Evolutionary conservation across 352 stramenopile genomes (phyloP), one percentile per base, ranked within the genome.

Genomic region (Plasmopara viticola): DNA sequence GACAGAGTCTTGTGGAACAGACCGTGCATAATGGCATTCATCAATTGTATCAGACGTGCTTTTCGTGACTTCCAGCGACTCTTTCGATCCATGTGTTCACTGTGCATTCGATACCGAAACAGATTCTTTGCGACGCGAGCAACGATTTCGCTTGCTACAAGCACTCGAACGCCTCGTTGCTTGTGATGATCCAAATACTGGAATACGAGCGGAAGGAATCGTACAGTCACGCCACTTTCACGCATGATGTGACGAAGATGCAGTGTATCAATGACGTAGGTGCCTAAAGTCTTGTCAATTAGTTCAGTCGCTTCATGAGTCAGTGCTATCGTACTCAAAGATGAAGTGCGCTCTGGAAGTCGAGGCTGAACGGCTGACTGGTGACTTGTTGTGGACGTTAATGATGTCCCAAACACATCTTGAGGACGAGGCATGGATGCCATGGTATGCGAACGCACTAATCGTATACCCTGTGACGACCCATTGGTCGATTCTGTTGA

Each of bases 111-210:
- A 30, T 79, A 88, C 4, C 72, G 72, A 35, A 93, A 88, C 7
- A 91, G 38, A 1, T 74, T 79, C 57, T 91, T 93, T 4, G 83
- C 83, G 25, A 93, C 39, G 30, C 83, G 72, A 39, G 73, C 64
- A 28, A 93, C 42, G 17, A 93, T 89, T 35, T 90, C 76, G 34
- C 68, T 67, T 12, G 82, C 78, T 8, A 93, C 70, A 6, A 93
- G 54, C 9, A 78, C 59, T 38, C 63, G 53, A 6, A 85, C 58
- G 2, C 83, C 83, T 9, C 70, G 69, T 52, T 90, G 79, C 0
- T 65, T 59, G n/a, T 62, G 53, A 4, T 34, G 39, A 15, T 62
- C 57, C 13, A 84, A 44, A 34, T 69, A 67, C 1, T 63, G 68
- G 35, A 88, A 90, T 1, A 84, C 67, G 3, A 90, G 45, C n/a